These are phyloP conservation scores for Penicillium mononematosum DNA, from an alignment of 495 filamentous ascomycete genomes.

Conservation along the genomic window DNA sequence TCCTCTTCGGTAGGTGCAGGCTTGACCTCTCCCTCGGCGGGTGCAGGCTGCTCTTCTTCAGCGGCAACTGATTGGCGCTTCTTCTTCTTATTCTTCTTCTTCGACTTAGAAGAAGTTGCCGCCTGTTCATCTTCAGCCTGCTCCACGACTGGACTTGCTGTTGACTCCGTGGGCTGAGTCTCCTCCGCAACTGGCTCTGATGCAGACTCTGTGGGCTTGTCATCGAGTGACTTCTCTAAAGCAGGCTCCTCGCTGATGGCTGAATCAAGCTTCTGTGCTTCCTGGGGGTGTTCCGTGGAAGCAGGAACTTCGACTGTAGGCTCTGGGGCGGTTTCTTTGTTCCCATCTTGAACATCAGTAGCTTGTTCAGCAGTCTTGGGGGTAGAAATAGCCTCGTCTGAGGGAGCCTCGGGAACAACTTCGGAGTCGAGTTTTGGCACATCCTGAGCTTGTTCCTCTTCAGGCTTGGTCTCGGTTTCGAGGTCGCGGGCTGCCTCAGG, in stretches of 20 bases:
- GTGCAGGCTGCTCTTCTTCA: no score
- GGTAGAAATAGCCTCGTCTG: not conserved
- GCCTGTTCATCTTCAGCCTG: conserved; percentile 5
- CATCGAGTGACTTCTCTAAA: conserved; percentile 7
- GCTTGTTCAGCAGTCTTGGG: not conserved
- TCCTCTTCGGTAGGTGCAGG: not conserved
- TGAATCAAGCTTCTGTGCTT: conserved; percentile 4
- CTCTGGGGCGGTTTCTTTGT: conserved; percentile 1
- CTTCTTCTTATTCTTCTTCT: conserved; percentile 19
- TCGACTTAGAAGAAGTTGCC: conserved; percentile 6
- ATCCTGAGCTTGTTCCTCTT: conserved; percentile 1
- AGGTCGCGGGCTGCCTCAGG: not conserved
- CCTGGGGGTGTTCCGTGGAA: not conserved
- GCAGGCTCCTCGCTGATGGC: not conserved
- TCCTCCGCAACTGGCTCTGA: conserved; percentile 13
- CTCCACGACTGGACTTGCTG: not conserved
- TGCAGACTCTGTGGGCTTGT: not conserved
- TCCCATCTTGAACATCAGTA: not conserved
- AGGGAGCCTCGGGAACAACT: not conserved
- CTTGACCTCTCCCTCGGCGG: no score
- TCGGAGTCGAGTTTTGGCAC: not conserved
- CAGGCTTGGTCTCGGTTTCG: conserved; percentile 8
- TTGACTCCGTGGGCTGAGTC: not conserved
- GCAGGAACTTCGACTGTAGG: not conserved
- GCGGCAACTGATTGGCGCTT: conserved; percentile 1